Base-by-base conservation (phyloP, 2,329 filamentous ascomycete species). In the Chrysosphaeria jannelii region DNA sequence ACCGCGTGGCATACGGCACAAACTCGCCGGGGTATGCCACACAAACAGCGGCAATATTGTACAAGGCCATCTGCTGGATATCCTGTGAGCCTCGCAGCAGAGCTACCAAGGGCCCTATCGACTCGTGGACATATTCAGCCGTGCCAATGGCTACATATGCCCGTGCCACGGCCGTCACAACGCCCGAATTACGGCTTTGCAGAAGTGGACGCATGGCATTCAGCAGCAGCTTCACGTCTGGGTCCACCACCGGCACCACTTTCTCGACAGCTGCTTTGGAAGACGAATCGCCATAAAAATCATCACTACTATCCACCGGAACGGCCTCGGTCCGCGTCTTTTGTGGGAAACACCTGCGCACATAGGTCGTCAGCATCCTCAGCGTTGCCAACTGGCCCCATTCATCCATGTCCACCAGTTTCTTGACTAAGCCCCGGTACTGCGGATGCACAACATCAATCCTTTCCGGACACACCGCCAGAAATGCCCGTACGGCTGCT, bases 341-440 rank as follows among this genome's bases (percentile, higher is more conserved):
- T 26, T 56, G 53, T 1, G 85, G 79, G 34, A 97, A 97, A 41
- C 76, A 91, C 38, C 61, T 71, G 25, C 85, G 62, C 2, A 74
- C 65, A 41, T 97, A 97, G 12, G 65, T 50, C 2, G 71, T 68
- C 61, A 93, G 67, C 31, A 97, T 50, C 19, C 65, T 59, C 34
- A 97, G 39, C 3, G 72, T 72, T 3, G 76, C 70, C 25, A 93
- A 44, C 45, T 97, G 85, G 20, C 78, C 72, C 85, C 85, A 97
- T 45, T 97, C 85, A 38, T 97, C 85, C 85, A 97, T 97, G 39
- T 97, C 85, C 13, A 91, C 76, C 24, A 93, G 48, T 49, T 91
- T 90, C 41, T 65, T 74, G 30, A 89, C 66, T 30, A 97, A 48
- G 17, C 60, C 54, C 23, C 75, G 63, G 45, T 93, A 97, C 39